Conservation (phyloP, 176 grass and related monocot genomes). For the Juncus inflexus region DNA sequence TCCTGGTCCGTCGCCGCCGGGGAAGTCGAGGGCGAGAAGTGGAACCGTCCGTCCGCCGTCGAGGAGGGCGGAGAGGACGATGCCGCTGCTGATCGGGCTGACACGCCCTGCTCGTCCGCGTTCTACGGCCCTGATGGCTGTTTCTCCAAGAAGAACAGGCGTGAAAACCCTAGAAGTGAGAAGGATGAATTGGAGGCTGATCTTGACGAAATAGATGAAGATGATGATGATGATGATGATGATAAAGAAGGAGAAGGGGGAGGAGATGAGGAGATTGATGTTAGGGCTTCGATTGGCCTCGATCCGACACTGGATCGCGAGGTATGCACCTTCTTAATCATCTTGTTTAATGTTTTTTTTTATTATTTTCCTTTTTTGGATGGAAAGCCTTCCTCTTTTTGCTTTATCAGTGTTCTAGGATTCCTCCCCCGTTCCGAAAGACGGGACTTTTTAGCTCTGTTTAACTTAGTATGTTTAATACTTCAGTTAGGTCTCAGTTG, state of each 20-base stretch:
- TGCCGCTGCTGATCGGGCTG: slow-evolving; percentile 39
- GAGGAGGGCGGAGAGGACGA: slow-evolving; percentile 54
- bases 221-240: slow-evolving; percentile 15
- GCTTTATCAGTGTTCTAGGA: not conserved
- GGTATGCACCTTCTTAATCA: slow-evolving; percentile 35
- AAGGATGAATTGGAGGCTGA: slow-evolving; percentile 37
- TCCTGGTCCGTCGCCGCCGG: slow-evolving; percentile 77
- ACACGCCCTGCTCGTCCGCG: slow-evolving; percentile 62
- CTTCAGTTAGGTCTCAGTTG: not conserved
- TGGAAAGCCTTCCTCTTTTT: not conserved
- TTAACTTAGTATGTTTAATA: no score
- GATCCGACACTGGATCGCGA: slow-evolving; percentile 91
- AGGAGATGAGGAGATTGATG: slow-evolving; percentile 19
- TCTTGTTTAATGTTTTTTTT: not conserved
- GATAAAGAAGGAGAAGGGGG: not conserved
- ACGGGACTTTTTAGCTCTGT: not conserved
- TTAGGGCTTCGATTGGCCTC: slow-evolving; percentile 80
- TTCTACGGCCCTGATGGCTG: slow-evolving; percentile 66
- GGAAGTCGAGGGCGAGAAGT: slow-evolving; percentile 69
- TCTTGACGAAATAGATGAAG: slow-evolving; percentile 17
- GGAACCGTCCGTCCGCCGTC: slow-evolving; percentile 48
- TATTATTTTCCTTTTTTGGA: not conserved
- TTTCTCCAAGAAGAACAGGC: slow-evolving; percentile 44
- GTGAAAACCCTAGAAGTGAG: slow-evolving; percentile 42
- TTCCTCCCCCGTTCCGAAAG: not conserved